phyloP scores from a whole-genome alignment of 2,329 filamentous ascomycete genomes.

The Pseudohalonectria lignicola region DNA sequence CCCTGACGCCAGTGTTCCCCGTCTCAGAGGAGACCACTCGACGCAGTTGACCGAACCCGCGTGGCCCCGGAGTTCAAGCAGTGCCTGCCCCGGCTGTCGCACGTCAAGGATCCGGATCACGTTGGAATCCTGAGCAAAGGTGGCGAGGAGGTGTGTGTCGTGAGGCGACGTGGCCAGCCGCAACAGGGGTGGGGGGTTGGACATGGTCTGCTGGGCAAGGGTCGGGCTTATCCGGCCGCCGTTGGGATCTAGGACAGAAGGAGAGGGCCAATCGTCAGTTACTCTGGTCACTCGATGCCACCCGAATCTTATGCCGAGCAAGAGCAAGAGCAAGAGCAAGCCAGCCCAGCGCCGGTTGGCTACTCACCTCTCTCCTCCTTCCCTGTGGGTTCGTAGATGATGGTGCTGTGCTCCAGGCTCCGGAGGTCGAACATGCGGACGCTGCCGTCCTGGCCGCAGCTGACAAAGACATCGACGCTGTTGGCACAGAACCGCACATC shows the following conservation, averaged over 20 bases:
- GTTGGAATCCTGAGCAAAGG: constrained; percentile 87
- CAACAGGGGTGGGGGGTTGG: constrained; percentile 65
- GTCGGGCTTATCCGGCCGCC: constrained; percentile 61
- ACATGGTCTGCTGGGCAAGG: constrained; percentile 66
- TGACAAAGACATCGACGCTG: constrained; percentile 97
- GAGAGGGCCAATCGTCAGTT: background rate
- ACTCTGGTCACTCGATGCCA: background rate
- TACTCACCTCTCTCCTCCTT: constrained; percentile 63
- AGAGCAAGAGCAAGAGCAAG: background rate
- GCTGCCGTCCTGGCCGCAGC: constrained; percentile 92
- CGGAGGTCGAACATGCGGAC: constrained; percentile 97
- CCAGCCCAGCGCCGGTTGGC: too few species aligned
- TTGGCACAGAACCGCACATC: constrained; percentile 97
- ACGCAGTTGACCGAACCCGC: constrained; percentile 79
- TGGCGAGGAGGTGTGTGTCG: constrained; percentile 86
- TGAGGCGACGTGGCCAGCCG: constrained; percentile 85
- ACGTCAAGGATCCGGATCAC: constrained; percentile 93
- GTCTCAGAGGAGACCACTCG: constrained; percentile 74
- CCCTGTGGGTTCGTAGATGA: constrained; percentile 94
- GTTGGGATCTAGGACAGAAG: constrained; percentile 33
- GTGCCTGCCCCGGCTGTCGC: constrained; percentile 86
- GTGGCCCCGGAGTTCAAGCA: constrained; percentile 88
- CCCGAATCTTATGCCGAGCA: background rate
- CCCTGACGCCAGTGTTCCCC: constrained; percentile 83
- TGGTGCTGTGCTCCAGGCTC: constrained; percentile 94